Evolutionary conservation across 108 stramenopile species (phyloP).

Genomic region (Nitzschia sp.): DNA sequence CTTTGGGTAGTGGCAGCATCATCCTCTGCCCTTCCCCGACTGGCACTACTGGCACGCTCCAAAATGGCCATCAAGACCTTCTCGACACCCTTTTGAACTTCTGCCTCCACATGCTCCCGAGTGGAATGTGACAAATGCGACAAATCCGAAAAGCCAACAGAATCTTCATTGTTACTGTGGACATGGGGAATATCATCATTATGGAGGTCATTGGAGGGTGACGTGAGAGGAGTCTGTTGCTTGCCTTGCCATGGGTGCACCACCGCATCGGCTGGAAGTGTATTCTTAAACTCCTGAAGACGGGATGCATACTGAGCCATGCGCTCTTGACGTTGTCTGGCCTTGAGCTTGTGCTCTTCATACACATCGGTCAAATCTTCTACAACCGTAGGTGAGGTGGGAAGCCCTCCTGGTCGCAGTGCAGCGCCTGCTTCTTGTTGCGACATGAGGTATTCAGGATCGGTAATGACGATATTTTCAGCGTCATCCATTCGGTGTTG

Average conservation of each 20-base stretch:
- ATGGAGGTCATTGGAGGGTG: not conserved
- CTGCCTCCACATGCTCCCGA: constrained; percentile 32
- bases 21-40: constrained; percentile 6
- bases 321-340: constrained; percentile 49
- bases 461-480: constrained; percentile 7
- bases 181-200: not conserved
- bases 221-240: not conserved
- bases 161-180: constrained; percentile 19
- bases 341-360: constrained; percentile 31
- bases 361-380: constrained; percentile 9
- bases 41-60: constrained; percentile 40
- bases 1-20: not conserved
- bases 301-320: constrained; percentile 52
- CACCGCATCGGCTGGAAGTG: constrained; percentile 7
- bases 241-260: constrained; percentile 22
- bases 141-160: constrained; percentile 27
- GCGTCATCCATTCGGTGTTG: constrained; percentile 30
- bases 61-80: constrained; percentile 51
- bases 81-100: constrained; percentile 56
- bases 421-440: not conserved
- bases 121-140: constrained; percentile 36
- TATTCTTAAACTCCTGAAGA: constrained; percentile 44
- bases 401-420: not conserved
- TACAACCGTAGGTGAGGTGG: not conserved
- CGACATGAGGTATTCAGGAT: not conserved